Percentiles rank a stretch among this genome's conserved stretches.
phyloP scores from a whole-genome alignment of 176 grass and related monocot species.

The barley (Hordeum vulgare) region DNA sequence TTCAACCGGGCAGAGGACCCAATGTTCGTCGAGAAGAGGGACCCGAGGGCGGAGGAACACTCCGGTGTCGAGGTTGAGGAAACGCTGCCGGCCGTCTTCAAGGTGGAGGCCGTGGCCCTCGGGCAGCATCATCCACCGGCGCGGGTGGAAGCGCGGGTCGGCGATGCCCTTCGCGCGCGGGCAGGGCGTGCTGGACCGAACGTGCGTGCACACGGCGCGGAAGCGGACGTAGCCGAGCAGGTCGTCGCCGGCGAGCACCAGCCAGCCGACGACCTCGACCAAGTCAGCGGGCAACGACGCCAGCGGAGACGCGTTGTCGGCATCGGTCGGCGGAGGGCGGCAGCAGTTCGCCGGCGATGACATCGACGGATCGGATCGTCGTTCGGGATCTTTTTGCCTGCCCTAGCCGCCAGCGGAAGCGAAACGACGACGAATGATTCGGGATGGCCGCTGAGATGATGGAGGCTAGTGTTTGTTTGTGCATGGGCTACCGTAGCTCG shows the following conservation, averaged over 20 bases:
- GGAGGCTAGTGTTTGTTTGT: too few species aligned
- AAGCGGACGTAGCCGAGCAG: not conserved
- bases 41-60: not conserved
- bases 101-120: not conserved
- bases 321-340: not conserved
- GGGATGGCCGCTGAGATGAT: too few species aligned
- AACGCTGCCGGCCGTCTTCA: not conserved
- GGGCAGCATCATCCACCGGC: not conserved
- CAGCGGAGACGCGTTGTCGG: not conserved
- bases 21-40: not conserved
- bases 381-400: not conserved
- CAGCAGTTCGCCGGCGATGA: not conserved
- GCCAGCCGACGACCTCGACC: not conserved
- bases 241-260: not conserved
- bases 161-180: not conserved
- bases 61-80: not conserved
- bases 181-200: not conserved
- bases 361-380: not conserved
- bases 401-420: not conserved
- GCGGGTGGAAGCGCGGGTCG: not conserved
- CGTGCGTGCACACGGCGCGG: not conserved
- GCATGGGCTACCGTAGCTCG: too few species aligned
- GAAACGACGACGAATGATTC: too few species aligned
- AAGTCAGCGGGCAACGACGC: not conserved
- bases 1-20: not conserved